Base-by-base conservation (phyloP, 441 rosid species). In the Lagerstroemia fauriei region DNA sequence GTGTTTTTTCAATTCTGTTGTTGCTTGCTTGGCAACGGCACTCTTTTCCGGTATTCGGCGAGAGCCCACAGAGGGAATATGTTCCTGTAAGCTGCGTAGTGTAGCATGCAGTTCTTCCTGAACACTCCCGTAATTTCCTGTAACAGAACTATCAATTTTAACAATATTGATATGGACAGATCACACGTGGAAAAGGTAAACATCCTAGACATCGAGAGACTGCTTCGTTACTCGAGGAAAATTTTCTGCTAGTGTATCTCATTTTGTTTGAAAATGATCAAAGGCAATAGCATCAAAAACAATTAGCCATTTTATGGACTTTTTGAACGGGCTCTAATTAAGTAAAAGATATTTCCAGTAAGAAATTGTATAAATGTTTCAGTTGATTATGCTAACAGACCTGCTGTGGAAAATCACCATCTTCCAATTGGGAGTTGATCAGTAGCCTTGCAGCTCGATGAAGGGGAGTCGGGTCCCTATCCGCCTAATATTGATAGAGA, bases 351-450 rank as follows among this genome's bases (percentile, higher is more conserved):
- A 38, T 38, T 38, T 38, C 44, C 44, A 38, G 44, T 38, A 38
- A 38, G 6, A 38, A 38, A 38, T 38, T 6, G 6, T 38, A 38
- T 38, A 38, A 38, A 38, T 6, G 44, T 38, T 38, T 38, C 44
- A 38, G 44, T 38, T 38, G 44, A 38, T 38, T 38, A 38, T 24
- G 2, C 14, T 17, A 1, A 24, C 14, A 31, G 65, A 91, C 96
- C 95, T 94, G 89, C 61, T 90, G 95, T 12, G 95, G 96, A 34
- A 90, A 93, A 80, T 90, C 92, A 12, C 98, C 96, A 65, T 81
- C 83, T 79, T 89, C 94, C 70, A 85, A 44, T 59, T 94, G 95
- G 16, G 93, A 91, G 85, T 92, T 94, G 80, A 93, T 93, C 70
- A 94, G 75, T 73, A 93, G 53, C 80, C 87, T 93, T n/a, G 92